Base-by-base conservation (phyloP, 257 asterid genomes). In the Plectranthus barbatus region DNA sequence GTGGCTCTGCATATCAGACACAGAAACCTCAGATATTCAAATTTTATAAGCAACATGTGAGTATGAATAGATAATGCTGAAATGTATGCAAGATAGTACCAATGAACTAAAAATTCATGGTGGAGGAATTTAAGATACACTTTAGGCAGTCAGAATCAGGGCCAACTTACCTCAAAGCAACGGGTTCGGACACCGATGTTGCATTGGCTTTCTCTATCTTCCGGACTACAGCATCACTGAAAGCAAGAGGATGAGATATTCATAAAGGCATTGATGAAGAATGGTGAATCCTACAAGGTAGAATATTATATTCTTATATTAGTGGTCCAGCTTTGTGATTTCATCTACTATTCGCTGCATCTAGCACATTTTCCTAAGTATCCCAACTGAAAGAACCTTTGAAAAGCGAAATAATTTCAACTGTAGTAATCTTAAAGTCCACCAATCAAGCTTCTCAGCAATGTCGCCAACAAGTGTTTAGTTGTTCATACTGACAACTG, bases 181-280 rank as follows among this genome's bases (percentile, higher is more conserved):
- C 70, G 58, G 76, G 71, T 62, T 79, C 91, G 58, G 91, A 66
- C 33, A 68, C 62, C 60, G 95, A 78, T 60, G 83, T 39, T 33
- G 80, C 85, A 19, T 70, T 57, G 67, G 70, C 72, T 69, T 74
- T 88, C 51, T 80, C 85, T 49, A 77, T 74, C 78, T 80, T 91
- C 29, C 94, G 85, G 52, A 86, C 72, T 64, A 80, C 87, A 19
- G 95, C 90, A 70, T 76, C 73, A 74, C 98, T 91, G 89, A n/a
- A 73, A 29, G 58, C 36, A 56, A 56, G 67, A 24, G 50, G 42
- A 53, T 21, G 20, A 20, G 24, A 72, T 59, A 66, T 44, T 44
- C 31, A 55, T 47, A 33, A 58, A 42, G 45, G 46, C 53, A 61
- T 67, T 33, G 18, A 54, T 14, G 34, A 67, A 37, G 39, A 59